Conservation (phyloP, 306 rosid genomes). For the Cucurbita pepo region DNA sequence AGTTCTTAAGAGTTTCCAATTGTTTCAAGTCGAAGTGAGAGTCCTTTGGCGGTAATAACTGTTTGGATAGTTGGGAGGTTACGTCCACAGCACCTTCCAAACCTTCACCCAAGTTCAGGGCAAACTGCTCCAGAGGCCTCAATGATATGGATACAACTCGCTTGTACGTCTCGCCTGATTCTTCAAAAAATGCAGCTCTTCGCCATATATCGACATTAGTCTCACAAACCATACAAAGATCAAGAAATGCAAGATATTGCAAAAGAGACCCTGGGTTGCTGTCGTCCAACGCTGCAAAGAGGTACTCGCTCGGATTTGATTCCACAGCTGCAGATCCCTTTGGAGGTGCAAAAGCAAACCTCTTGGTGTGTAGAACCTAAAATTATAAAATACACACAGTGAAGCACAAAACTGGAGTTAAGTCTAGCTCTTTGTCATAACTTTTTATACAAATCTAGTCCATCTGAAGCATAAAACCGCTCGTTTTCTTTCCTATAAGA, state of each 20-base stretch:
- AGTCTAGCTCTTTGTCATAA: not conserved
- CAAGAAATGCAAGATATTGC: constrained; percentile 87
- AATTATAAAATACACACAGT: constrained; percentile 12
- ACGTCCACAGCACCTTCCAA: constrained; percentile 39
- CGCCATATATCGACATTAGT: constrained; percentile 87
- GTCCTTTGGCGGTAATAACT: constrained; percentile 56
- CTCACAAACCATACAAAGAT: constrained; percentile 87
- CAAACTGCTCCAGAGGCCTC: constrained; percentile 71
- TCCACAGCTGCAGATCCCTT: constrained; percentile 98
- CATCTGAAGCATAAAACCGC: not conserved
- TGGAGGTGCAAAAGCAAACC: constrained; percentile 77
- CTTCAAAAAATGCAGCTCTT: constrained; percentile 93
- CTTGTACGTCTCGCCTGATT: constrained; percentile 83
- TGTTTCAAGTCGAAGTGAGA: constrained; percentile 28
- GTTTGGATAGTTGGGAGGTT: constrained; percentile 44
- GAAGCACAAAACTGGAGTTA: not conserved
- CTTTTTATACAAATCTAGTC: not conserved
- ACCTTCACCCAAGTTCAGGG: constrained; percentile 44
- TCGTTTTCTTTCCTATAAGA: not conserved
- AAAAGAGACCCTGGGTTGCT: constrained; percentile 67
- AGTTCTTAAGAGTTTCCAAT: constrained; percentile 40
- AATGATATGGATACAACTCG: constrained; percentile 68
- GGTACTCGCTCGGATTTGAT: constrained; percentile 90
- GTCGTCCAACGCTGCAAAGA: constrained; percentile 85
- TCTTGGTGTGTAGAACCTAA: constrained; percentile 79